phyloP scores from a whole-genome alignment of 2,329 filamentous ascomycete species.

The Nannizzia gypsea region DNA sequence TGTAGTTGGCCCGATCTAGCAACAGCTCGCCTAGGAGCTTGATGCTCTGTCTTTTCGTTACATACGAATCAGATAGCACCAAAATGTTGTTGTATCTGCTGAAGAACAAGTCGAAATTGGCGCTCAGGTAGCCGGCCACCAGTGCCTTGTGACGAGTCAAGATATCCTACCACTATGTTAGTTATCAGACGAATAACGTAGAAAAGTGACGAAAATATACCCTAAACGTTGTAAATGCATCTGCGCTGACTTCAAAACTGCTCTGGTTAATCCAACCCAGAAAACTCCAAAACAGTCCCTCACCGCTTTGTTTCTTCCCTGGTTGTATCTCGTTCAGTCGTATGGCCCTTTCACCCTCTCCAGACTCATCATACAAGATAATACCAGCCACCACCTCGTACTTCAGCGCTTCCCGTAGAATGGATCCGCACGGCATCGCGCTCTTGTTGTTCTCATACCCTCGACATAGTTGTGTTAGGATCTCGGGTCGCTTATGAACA shows the following conservation, averaged over 20 bases:
- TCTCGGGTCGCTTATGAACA: constrained; percentile 71
- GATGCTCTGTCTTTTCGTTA: constrained; percentile 95
- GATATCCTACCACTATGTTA: constrained; percentile 54
- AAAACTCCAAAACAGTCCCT: constrained; percentile 90
- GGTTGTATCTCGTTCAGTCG: constrained; percentile 68
- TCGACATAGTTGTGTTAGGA: constrained; percentile 75
- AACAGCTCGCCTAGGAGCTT: constrained; percentile 92
- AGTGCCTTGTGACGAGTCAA: constrained; percentile 88
- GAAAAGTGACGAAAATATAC: constrained; percentile 39
- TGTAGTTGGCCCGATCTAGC: constrained; percentile 90
- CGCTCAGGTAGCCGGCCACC: constrained; percentile 73
- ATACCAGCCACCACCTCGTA: constrained; percentile 83
- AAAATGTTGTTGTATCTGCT: constrained; percentile 75
- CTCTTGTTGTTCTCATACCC: constrained; percentile 86
- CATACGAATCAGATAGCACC: constrained; percentile 87
- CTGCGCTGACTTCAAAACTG: constrained; percentile 90
- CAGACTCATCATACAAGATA: constrained; percentile 82
- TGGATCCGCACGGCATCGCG: constrained; percentile 79
- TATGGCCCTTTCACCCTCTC: constrained; percentile 59
- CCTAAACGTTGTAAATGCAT: constrained; percentile 94
- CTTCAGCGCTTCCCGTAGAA: constrained; percentile 79
- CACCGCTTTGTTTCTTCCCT: constrained; percentile 60
- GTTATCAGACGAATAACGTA: not conserved
- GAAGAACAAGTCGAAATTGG: constrained; percentile 92
- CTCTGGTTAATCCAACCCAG: constrained; percentile 96